Percentiles rank a stretch among this genome's conserved stretches.
Conservation (phyloP, 495 filamentous ascomycete species). For the Penicillium coprophilum region DNA sequence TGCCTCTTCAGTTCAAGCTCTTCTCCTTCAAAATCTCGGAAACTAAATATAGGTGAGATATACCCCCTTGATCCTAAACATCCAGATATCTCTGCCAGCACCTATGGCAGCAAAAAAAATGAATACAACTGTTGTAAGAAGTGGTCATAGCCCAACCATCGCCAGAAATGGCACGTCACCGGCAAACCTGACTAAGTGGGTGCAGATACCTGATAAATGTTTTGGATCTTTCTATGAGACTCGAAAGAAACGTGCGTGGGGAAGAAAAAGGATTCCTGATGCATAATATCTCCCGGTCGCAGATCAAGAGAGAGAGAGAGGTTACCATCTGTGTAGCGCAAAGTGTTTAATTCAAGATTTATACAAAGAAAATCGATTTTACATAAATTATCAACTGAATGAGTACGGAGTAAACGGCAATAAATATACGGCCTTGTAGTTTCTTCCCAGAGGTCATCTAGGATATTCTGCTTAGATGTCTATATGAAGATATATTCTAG, state of each 20-base stretch:
- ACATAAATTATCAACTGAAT: too few species aligned
- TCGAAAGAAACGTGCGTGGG: background rate
- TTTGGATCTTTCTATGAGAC: background rate
- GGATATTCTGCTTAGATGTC: too few species aligned
- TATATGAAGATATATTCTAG: too few species aligned
- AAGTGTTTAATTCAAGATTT: too few species aligned
- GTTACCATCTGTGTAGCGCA: background rate
- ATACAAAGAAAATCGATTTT: too few species aligned
- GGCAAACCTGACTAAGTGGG: conserved; percentile 10
- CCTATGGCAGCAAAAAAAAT: conserved; percentile 35
- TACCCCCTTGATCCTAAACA: conserved; percentile 18
- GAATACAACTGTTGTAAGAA: conserved; percentile 23
- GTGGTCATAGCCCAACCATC: conserved; percentile 23
- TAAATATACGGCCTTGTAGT: too few species aligned
- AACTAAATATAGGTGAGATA: conserved; percentile 24
- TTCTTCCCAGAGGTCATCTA: too few species aligned
- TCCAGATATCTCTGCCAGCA: conserved; percentile 22
- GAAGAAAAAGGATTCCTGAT: background rate
- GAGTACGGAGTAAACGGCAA: too few species aligned
- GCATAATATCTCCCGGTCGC: background rate
- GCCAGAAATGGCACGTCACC: conserved; percentile 24
- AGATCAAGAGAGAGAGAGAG: background rate
- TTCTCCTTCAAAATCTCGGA: conserved; percentile 27
- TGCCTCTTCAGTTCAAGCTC: conserved; percentile 9
- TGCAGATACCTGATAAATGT: background rate